Conservation (phyloP, 371 early-diverging fungal genomes). For the Syncephalastrum contaminatum region DNA sequence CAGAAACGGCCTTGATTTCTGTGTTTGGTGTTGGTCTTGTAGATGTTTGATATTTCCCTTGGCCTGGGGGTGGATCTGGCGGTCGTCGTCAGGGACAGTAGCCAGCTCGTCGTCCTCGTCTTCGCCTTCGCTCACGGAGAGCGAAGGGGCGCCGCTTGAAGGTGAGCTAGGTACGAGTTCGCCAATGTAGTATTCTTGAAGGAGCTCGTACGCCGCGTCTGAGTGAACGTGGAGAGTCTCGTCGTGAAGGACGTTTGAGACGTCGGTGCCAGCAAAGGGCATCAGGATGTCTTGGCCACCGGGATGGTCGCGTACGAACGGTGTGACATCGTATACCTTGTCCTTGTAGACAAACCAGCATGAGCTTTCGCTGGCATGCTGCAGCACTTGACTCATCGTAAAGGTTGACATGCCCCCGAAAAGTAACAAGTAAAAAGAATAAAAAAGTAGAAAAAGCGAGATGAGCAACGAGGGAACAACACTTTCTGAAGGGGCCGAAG, state of each 20-base stretch:
- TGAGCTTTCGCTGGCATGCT: conserved; percentile 18
- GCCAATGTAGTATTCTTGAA: conserved; percentile 83
- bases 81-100: background rate
- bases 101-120: conserved; percentile 13
- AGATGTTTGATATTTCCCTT: background rate
- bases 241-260: conserved; percentile 73
- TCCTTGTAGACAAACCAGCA: conserved; percentile 68
- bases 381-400: conserved; percentile 11
- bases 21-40: conserved; percentile 3
- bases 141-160: background rate
- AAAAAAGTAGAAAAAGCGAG: background rate
- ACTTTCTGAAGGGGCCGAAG: background rate
- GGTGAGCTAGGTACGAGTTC: conserved; percentile 26
- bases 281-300: conserved; percentile 78
- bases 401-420: conserved; percentile 1
- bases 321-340: conserved; percentile 82
- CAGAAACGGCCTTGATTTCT: background rate
- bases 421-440: background rate
- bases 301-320: conserved; percentile 75
- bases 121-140: conserved; percentile 6
- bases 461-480: conserved; percentile 3
- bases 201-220: conserved; percentile 80
- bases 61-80: too few species aligned
- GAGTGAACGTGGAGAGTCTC: conserved; percentile 77
- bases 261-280: conserved; percentile 76